These are phyloP conservation scores for Hura crepitans DNA, from an alignment of 441 rosid genomes.

Conservation along the genomic window DNA sequence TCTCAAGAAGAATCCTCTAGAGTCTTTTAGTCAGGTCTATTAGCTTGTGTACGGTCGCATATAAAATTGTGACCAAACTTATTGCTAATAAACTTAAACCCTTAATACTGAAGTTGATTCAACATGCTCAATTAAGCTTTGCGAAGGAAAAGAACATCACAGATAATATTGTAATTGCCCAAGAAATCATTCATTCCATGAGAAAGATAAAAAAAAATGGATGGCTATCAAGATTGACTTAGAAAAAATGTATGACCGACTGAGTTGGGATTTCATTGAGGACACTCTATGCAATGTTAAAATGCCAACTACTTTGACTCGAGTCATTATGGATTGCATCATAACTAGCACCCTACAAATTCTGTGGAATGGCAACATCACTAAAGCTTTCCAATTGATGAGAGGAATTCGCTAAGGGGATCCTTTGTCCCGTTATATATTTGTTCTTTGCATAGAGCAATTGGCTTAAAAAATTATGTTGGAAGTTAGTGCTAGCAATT, in stretches of 20 bases:
- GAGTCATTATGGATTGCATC: neutral
- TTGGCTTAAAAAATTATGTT: neutral
- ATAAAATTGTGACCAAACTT: neutral
- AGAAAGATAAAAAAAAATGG: neutral
- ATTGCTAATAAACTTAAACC: neutral
- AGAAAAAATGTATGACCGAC: neutral
- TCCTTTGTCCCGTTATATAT: neutral
- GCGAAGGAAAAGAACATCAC: neutral
- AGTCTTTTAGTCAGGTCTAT: neutral
- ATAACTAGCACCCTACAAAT: neutral
- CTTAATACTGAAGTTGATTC: neutral
- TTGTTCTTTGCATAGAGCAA: neutral
- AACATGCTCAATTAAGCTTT: neutral
- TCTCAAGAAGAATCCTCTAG: neutral
- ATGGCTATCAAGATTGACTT: neutral
- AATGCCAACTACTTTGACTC: neutral
- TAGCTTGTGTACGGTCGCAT: neutral
- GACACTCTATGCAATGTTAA: neutral
- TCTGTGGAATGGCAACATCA: neutral
- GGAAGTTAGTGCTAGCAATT: neutral
- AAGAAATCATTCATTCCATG: neutral
- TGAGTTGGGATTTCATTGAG: neutral
- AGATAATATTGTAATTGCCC: neutral
- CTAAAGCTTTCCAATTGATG: neutral
- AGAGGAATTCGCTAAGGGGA: neutral